Percentiles rank a stretch among this genome's conserved stretches.
Conservation (phyloP, 2,329 filamentous ascomycete species). For the Penicillium capsulatum region DNA sequence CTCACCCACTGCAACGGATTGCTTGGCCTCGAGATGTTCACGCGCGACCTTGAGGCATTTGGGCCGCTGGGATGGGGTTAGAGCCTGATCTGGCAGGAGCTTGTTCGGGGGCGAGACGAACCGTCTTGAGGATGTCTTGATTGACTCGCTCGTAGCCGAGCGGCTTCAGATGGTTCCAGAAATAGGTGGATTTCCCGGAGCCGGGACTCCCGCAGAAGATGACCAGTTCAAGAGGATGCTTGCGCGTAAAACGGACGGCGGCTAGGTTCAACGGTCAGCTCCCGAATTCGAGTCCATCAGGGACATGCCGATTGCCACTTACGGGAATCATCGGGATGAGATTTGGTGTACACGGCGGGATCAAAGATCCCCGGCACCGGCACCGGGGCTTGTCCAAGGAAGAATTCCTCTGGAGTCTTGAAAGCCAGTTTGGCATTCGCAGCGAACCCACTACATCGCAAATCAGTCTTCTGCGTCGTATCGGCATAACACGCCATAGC, state of each 20-base stretch:
- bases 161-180: slow-evolving; percentile 70
- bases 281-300: slow-evolving; percentile 1
- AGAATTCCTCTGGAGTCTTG: slow-evolving; percentile 87
- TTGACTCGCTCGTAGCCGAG: slow-evolving; percentile 82
- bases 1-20: slow-evolving; percentile 73
- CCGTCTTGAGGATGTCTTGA: slow-evolving; percentile 78
- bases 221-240: slow-evolving; percentile 67
- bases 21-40: slow-evolving; percentile 59
- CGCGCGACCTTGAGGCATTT: slow-evolving; percentile 68
- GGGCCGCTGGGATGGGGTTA: slow-evolving; percentile 46
- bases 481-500: neutral
- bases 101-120: slow-evolving; percentile 23
- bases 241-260: slow-evolving; percentile 50
- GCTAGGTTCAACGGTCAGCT: slow-evolving; percentile 11
- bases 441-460: slow-evolving; percentile 65
- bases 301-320: slow-evolving; percentile 12
- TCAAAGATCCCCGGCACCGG: slow-evolving; percentile 70
- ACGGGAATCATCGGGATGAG: slow-evolving; percentile 32
- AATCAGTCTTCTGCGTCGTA: slow-evolving; percentile 16
- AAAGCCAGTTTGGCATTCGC: slow-evolving; percentile 77
- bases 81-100: neutral
- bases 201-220: slow-evolving; percentile 86
- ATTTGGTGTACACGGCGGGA: slow-evolving; percentile 53
- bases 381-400: slow-evolving; percentile 63
- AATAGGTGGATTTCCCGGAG: slow-evolving; percentile 89